Percentiles rank a stretch among this genome's conserved stretches.
phyloP scores from a whole-genome alignment of 2,329 filamentous ascomycete species.

The Diaporthe velutina region DNA sequence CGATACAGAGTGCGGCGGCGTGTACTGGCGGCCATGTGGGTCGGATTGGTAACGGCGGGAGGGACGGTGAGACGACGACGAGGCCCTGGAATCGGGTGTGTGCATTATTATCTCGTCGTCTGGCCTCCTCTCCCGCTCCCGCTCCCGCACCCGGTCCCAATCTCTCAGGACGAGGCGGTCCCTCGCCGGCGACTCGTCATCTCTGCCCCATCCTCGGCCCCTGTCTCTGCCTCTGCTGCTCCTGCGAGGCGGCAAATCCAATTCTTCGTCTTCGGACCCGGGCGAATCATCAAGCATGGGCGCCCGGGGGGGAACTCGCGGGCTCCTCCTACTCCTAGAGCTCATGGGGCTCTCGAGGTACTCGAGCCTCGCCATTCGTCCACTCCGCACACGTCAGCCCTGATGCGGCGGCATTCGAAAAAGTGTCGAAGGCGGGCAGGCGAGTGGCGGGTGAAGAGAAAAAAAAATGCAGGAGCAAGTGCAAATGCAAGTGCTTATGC shows the following conservation, averaged over 20 bases:
- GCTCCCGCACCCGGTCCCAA: slow-evolving; percentile 28
- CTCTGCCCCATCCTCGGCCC: slow-evolving; percentile 9
- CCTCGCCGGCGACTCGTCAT: neutral
- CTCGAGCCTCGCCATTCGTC: slow-evolving; percentile 50
- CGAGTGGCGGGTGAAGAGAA: neutral
- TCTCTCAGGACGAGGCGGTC: slow-evolving; percentile 13
- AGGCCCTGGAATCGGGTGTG: slow-evolving; percentile 38
- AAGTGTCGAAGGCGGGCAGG: slow-evolving; percentile 9
- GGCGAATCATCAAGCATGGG: slow-evolving; percentile 49
- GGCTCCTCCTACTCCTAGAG: slow-evolving; percentile 44
- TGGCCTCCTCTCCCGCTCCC: slow-evolving; percentile 27
- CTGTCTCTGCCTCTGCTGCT: slow-evolving; percentile 47
- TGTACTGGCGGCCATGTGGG: slow-evolving; percentile 24
- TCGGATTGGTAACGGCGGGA: slow-evolving; percentile 34
- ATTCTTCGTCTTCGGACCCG: slow-evolving; percentile 42
- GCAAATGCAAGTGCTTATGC: slow-evolving; percentile 17
- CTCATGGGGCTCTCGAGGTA: slow-evolving; percentile 45
- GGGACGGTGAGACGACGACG: slow-evolving; percentile 37
- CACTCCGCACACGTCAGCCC: slow-evolving; percentile 44
- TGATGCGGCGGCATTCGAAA: slow-evolving; percentile 41
- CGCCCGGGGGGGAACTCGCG: slow-evolving; percentile 43
- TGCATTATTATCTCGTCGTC: slow-evolving; percentile 37
- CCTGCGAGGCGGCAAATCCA: slow-evolving; percentile 47
- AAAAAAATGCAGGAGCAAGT: slow-evolving; percentile 3
- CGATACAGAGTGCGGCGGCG: slow-evolving; percentile 43